phyloP scores from a whole-genome alignment of 2,329 filamentous ascomycete species.

The Whalleya microplaca region DNA sequence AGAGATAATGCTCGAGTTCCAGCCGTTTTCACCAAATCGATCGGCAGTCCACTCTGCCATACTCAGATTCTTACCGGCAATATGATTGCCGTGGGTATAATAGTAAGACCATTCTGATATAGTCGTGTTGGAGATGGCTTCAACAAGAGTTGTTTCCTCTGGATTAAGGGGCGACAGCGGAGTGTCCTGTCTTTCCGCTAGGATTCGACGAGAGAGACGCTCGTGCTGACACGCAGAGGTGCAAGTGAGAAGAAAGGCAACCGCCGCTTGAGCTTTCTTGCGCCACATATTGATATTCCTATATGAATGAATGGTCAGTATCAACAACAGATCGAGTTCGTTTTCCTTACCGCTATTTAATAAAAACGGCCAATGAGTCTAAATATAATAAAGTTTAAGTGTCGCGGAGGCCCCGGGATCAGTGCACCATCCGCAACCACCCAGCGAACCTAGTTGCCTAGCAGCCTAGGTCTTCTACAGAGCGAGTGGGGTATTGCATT shows the following conservation, averaged over 20 bases:
- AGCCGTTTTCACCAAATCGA: slow-evolving; percentile 33
- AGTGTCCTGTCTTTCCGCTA: slow-evolving; percentile 27
- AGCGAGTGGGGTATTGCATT: slow-evolving; percentile 1
- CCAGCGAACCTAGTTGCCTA: no score
- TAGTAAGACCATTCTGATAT: slow-evolving; percentile 40
- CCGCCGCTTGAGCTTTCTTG: background rate
- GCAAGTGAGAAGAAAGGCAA: slow-evolving; percentile 10
- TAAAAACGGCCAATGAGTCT: background rate
- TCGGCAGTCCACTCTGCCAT: slow-evolving; percentile 41
- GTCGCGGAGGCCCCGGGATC: slow-evolving; percentile 5
- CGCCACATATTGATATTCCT: slow-evolving; percentile 10
- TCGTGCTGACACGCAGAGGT: slow-evolving; percentile 29
- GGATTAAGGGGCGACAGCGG: slow-evolving; percentile 26
- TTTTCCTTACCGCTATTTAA: background rate
- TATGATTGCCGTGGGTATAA: slow-evolving; percentile 38
- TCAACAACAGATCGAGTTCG: background rate
- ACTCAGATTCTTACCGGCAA: slow-evolving; percentile 35
- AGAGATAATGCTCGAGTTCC: slow-evolving; percentile 33
- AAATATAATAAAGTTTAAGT: background rate
- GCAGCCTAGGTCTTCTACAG: slow-evolving; percentile 4
- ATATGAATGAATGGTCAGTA: background rate
- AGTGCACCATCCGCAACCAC: no score
- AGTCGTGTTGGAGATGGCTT: slow-evolving; percentile 34
- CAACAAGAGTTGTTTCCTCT: slow-evolving; percentile 33
- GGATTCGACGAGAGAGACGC: slow-evolving; percentile 12